Conservation (phyloP, 2,329 filamentous ascomycete species). For the Diaporthe citriasiana region DNA sequence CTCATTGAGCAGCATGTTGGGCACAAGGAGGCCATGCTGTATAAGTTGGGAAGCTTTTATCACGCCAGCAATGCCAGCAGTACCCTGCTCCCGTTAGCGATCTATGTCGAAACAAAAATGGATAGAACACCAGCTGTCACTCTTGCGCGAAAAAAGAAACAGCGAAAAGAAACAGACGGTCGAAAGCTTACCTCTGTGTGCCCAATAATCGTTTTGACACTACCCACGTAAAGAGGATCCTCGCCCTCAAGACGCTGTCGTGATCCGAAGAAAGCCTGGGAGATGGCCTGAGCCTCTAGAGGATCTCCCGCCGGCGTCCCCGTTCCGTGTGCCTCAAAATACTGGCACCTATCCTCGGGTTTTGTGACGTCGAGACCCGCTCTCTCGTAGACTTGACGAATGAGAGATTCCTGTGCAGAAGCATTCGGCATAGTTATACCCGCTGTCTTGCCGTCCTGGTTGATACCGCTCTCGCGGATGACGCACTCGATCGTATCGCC, state of each 20-base stretch:
- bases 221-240: constrained; percentile 48
- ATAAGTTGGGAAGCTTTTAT: constrained; percentile 48
- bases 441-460: constrained; percentile 61
- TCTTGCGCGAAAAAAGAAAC: too few species aligned
- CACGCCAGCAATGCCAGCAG: constrained; percentile 47
- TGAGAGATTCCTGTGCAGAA: constrained; percentile 56
- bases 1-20: constrained; percentile 46
- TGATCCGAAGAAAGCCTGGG: constrained; percentile 47
- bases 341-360: constrained; percentile 48
- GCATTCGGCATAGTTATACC: constrained; percentile 56
- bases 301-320: constrained; percentile 45
- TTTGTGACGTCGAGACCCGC: constrained; percentile 54
- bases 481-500: constrained; percentile 54
- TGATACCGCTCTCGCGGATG: constrained; percentile 58
- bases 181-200: constrained; percentile 48
- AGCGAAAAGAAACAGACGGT: too few species aligned
- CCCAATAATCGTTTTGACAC: constrained; percentile 46
- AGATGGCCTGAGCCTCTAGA: constrained; percentile 53
- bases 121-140: too few species aligned
- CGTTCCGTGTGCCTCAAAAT: constrained; percentile 50
- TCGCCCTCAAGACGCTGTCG: not conserved
- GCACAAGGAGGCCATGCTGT: constrained; percentile 45
- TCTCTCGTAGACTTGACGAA: constrained; percentile 55
- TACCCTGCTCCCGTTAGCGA: too few species aligned
- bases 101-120: too few species aligned